Base-by-base conservation (phyloP, 2,329 filamentous ascomycete genomes). In the Aplosporella prunicola region DNA sequence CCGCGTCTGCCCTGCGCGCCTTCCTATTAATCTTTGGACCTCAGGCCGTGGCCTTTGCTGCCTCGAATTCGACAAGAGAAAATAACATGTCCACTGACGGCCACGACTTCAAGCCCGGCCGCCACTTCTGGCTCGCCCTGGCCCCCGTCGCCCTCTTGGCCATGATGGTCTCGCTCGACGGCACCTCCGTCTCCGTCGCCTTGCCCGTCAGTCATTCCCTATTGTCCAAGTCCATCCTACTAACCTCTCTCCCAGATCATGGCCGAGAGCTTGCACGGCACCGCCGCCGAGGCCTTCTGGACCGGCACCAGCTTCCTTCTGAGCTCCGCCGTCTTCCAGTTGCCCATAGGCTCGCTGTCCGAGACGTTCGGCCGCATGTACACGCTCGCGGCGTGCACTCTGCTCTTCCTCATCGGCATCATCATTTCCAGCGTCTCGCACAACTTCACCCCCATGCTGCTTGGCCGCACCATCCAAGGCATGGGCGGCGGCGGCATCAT, bases 281-380 rank as follows among this genome's bases (percentile, higher is more conserved):
- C 55, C 44, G 44, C 62, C 22, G 51, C 56, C 8, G 56, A 61
- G 31, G 56, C 62, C 0, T 64, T 72, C 40, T 74, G 70, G 71
- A 58, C 66, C 9, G 67, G 64, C 2, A 65, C 67, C 1, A 59
- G 62, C 3, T 73, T 70, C 41, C 57, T 72, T 0, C 50, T 71
- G 9, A 50, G 61, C 4, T 60, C 55, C 13, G 60, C 65, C 11
- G 60, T 63, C 16, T 60, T 63, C 31, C 60, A 67, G 31, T 65
- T 63, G 14, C 51, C 65, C 33, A 60, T 61, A 37, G 61, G 61
- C 1, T 51, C 59, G 0, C 49, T 68, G 4, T 62, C 64, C 8
- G 59, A 68, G 38, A 60, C 68, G 14, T 69, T 74, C 40, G 69
- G 67, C 2, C 64, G 68, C 14, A 64, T 64, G 15, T 51, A 58